Conservation (phyloP, 164 flowering plant species). For the Aristolochia californica region DNA sequence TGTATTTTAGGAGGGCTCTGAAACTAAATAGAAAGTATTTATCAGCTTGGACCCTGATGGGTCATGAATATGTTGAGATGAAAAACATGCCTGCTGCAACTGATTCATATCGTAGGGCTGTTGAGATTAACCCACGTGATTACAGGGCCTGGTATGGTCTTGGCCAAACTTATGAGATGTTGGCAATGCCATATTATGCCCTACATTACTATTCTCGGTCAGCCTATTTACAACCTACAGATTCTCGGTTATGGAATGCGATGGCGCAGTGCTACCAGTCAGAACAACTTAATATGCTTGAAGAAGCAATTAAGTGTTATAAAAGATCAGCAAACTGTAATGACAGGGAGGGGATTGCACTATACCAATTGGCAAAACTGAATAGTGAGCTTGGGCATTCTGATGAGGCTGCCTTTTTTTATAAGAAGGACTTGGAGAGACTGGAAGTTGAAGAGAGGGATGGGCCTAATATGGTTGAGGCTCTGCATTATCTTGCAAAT, state of each 20-base stretch:
- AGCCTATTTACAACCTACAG: conserved; percentile 80
- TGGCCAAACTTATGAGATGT: conserved; percentile 97
- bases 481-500: conserved; percentile 70
- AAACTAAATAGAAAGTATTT: conserved; percentile 75
- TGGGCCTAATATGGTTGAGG: conserved; percentile 85
- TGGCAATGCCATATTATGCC: conserved; percentile 92
- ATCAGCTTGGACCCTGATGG: conserved; percentile 99
- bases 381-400: conserved; percentile 57
- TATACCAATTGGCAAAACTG: conserved; percentile 80
- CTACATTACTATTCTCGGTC: conserved; percentile 82
- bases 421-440: conserved; percentile 83
- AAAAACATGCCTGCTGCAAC: too few species aligned
- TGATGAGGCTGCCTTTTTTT: conserved; percentile 89
- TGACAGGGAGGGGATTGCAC: conserved; percentile 87
- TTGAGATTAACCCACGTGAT: conserved; percentile 87
- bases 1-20: conserved; percentile 88
- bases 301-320: conserved; percentile 93
- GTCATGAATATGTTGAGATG: conserved; percentile 44
- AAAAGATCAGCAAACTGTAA: conserved; percentile 69
- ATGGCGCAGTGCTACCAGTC: conserved; percentile 96
- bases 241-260: conserved; percentile 89
- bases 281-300: conserved; percentile 81
- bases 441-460: conserved; percentile 94
- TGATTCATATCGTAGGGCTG: conserved; percentile 40
- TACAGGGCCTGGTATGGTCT: conserved; percentile 99